Evolutionary conservation across 2,329 filamentous ascomycete species (phyloP), one percentile per base, ranked within the genome.

Genomic region (Beauveria rudraprayagi): DNA sequence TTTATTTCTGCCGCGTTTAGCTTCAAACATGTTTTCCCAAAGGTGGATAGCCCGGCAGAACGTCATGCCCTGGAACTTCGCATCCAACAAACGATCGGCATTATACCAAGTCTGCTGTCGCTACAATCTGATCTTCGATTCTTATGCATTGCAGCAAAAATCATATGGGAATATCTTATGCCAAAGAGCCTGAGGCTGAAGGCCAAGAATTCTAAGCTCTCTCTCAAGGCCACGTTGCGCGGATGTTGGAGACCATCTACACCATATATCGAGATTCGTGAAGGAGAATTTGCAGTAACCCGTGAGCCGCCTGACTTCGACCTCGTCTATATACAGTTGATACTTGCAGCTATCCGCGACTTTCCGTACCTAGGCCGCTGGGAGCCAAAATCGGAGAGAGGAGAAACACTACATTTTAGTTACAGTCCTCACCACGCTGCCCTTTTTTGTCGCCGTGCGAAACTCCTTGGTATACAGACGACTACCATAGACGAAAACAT

Each of bases 241-340:
- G 19, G 37, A 24, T 54, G 34, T 40, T 64, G 48, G 64, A 30
- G 47, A 11, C 19, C 46, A 56, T 54, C 62, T 30, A 3, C 47
- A 24, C 56, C 50, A 14, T 63, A 62, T 61, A 40, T 65, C 30
- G 61, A 65, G 61, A 61, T 62, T 19, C 50, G 54, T 22, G 64
- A 65, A 57, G 64, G 63, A 28, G 56, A 59, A 52, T 65, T 65
- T 50, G 44, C 41, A 40, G 61, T 24, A 34, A 16, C 43, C n/a
- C n/a, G n/a, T 22, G 60, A 63, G 11, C 60, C 52, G 11, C 48
- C 63, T 34, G 58, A 57, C 44, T 65, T 65, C 30, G 48, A 65
- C 22, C 40, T 63, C 28, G 56, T 60, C 24, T 64, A 65, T 53
- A 57, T 46, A 34, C 56, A 63, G 26, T 19, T 65, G 10, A 24